Evolutionary conservation across 2,329 filamentous ascomycete genomes (phyloP), one percentile per base, ranked within the genome.

Genomic region (Hirsutella minnesotensis): DNA sequence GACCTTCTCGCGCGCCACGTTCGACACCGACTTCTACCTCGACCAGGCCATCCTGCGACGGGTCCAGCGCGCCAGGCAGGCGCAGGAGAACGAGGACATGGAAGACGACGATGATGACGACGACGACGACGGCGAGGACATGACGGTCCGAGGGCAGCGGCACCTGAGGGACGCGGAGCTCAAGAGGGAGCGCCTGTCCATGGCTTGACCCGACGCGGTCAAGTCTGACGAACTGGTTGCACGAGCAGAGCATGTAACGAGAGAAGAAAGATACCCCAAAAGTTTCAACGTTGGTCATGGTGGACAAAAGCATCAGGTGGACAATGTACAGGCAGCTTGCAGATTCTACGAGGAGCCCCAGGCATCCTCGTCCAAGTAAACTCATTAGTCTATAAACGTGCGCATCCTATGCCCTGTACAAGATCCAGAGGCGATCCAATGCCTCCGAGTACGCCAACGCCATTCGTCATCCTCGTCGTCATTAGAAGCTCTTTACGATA

Each of bases 11-110:
- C 57, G 65, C 19, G 43, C 51, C 1, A 45, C 40, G 3, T 64
- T 65, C 40, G 47, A 56, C 12, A 50, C 61, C 0, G 77, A 83
- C 49, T 68, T 83, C 44, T 70, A 67, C 46, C 62, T 67, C 16
- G 79, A 84, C 50, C 64, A 69, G 36, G 59, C 75, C 13, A 66
- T 81, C 46, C 56, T 73, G 20, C 73, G 78, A 33, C 71, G 72
- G 50, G 75, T 83, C 42, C 67, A 73, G 57, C 73, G 79, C 7
- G 64, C 70, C 8, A 64, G 67, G 45, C 63, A 68, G 39, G 62
- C 63, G 2, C 64, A 65, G 46, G 58, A 62, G 16, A 60, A 66
- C n/a, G 60, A 64, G n/a, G 63, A 71, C 33, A 67, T 65, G 9
- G 64, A 68, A 3, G 64, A 66, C 9, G 56, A 60, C 4, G 53